phyloP scores from a whole-genome alignment of 805 yeast species.

The Candida michaelii region DNA sequence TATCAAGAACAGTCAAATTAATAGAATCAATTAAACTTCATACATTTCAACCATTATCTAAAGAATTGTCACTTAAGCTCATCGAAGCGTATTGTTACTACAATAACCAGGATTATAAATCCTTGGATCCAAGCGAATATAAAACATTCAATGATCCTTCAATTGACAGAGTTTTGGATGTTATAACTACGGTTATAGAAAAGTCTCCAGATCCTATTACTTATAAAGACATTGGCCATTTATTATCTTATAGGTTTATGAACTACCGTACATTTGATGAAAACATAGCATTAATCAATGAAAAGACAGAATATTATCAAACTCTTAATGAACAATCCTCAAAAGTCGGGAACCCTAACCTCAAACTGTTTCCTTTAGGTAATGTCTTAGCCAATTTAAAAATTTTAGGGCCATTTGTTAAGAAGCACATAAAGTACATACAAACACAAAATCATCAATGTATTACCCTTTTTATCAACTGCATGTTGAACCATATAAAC shows the following conservation, averaged over 20 bases:
- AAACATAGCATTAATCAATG: constrained; percentile 20
- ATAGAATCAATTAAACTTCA: constrained; percentile 25
- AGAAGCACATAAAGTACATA: constrained; percentile 24
- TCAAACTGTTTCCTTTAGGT: constrained; percentile 28
- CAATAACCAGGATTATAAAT: constrained; percentile 9
- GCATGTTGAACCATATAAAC: constrained; percentile 35
- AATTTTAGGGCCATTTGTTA: constrained; percentile 23
- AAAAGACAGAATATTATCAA: constrained; percentile 15
- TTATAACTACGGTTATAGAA: constrained; percentile 26
- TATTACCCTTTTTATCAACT: constrained; percentile 31
- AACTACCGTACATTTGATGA: constrained; percentile 25
- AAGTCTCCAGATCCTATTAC: constrained; percentile 16
- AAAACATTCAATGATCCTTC: constrained; percentile 22
- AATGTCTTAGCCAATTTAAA: constrained; percentile 31
- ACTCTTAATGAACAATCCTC: constrained; percentile 16
- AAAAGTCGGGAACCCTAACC: constrained; percentile 25
- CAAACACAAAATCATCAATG: constrained; percentile 17
- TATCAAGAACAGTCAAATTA: constrained; percentile 29
- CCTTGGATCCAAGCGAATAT: constrained; percentile 4
- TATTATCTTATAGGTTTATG: constrained; percentile 29
- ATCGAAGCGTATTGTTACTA: constrained; percentile 36
- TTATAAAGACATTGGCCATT: constrained; percentile 30
- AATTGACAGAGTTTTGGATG: constrained; percentile 31
- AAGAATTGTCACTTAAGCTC: constrained; percentile 31
- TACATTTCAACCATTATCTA: constrained; percentile 32